phyloP scores from a whole-genome alignment of 805 yeast species.

The Ogataea henricii region DNA sequence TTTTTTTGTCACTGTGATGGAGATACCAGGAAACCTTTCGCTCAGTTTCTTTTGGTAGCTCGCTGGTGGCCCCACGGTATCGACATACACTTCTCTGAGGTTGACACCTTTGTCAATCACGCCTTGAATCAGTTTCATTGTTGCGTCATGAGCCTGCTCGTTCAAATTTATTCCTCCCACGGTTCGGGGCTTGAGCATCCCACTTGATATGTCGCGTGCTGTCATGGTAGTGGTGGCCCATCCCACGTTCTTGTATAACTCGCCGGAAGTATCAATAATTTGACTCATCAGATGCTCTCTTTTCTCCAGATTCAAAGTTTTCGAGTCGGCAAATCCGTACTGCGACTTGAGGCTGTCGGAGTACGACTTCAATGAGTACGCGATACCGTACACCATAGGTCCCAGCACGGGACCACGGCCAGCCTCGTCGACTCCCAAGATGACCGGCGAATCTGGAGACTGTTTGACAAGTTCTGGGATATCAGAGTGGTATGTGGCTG shows the following conservation, averaged over 20 bases:
- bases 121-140: constrained; percentile 73
- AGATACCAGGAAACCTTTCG: constrained; percentile 64
- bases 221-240: constrained; percentile 87
- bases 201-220: constrained; percentile 82
- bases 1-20: constrained; percentile 85
- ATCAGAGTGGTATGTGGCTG: constrained; percentile 51
- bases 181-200: constrained; percentile 74
- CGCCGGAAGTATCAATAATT: constrained; percentile 48
- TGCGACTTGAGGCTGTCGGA: constrained; percentile 46
- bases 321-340: constrained; percentile 92
- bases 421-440: constrained; percentile 96
- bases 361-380: constrained; percentile 67
- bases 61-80: constrained; percentile 95
- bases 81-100: constrained; percentile 76
- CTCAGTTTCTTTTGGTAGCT: constrained; percentile 77
- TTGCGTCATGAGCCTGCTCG: constrained; percentile 95
- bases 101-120: constrained; percentile 64
- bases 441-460: constrained; percentile 43
- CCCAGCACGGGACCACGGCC: constrained; percentile 98
- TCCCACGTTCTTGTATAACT: constrained; percentile 64
- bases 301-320: constrained; percentile 72
- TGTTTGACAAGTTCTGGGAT: constrained; percentile 45
- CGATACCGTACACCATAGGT: constrained; percentile 94
- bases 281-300: constrained; percentile 62
- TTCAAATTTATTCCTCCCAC: constrained; percentile 74